These are phyloP conservation scores for Oleoguttula mirabilis DNA, from an alignment of 495 filamentous ascomycete genomes.

Conservation along the genomic window DNA sequence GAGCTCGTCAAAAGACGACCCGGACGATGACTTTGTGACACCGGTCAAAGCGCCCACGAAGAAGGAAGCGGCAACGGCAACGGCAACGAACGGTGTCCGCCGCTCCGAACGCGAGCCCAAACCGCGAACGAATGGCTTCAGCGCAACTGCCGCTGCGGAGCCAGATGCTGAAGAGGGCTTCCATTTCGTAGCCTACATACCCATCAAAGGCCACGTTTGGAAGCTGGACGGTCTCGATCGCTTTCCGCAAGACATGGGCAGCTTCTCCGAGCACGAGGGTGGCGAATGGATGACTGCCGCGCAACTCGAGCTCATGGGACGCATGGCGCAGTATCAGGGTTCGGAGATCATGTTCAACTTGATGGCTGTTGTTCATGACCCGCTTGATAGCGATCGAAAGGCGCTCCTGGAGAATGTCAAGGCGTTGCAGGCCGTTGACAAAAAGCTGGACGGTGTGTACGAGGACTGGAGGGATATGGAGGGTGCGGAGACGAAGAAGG, in stretches of 20 bases:
- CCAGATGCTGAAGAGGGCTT: slow-evolving; percentile 45
- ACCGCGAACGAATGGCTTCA: slow-evolving; percentile 6
- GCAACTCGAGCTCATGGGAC: slow-evolving; percentile 33
- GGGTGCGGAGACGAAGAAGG: slow-evolving; percentile 9
- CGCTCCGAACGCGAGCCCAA: slow-evolving; percentile 17
- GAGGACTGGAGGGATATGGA: slow-evolving; percentile 24
- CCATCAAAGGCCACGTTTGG: slow-evolving; percentile 64
- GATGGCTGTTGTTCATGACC: slow-evolving; percentile 42
- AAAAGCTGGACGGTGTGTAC: slow-evolving; percentile 25
- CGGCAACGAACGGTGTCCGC: background rate
- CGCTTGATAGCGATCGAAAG: slow-evolving; percentile 32
- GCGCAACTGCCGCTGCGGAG: slow-evolving; percentile 23
- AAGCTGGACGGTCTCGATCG: slow-evolving; percentile 77
- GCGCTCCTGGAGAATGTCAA: slow-evolving; percentile 39
- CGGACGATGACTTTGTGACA: slow-evolving; percentile 1
- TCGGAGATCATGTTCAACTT: slow-evolving; percentile 48
- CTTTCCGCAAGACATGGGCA: slow-evolving; percentile 61
- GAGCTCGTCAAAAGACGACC: background rate
- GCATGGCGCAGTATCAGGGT: slow-evolving; percentile 43
- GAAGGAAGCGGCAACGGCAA: background rate
- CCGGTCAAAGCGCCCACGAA: background rate
- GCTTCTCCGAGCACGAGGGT: slow-evolving; percentile 26
- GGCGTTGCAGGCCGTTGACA: slow-evolving; percentile 29
- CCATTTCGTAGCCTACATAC: slow-evolving; percentile 87
- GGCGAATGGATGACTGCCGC: slow-evolving; percentile 38